Evolutionary conservation across 768 basidiomycete species (phyloP).

Genomic region (Podaxis pistillaris): DNA sequence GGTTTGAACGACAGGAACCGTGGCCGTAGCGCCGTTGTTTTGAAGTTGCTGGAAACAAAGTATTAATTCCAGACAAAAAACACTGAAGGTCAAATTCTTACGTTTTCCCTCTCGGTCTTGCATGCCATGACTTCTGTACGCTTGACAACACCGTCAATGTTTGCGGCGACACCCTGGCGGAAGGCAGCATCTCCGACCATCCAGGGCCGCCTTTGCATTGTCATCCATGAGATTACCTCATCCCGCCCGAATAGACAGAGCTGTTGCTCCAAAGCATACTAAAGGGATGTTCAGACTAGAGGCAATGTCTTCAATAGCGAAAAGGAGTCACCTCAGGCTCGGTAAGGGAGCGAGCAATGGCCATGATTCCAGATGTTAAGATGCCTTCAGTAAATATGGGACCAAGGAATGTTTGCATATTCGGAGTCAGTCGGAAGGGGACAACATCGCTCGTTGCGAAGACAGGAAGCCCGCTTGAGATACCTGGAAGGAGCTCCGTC

Average conservation of each 20-base stretch:
- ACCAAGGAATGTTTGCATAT: constrained; percentile 91
- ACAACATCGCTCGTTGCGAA: constrained; percentile 84
- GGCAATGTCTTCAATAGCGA: not conserved
- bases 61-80: not conserved
- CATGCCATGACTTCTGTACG: constrained; percentile 83
- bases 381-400: constrained; percentile 89
- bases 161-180: constrained; percentile 51
- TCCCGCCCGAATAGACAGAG: constrained; percentile 91
- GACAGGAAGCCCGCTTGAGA: constrained; percentile 47
- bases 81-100: constrained; percentile 25
- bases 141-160: constrained; percentile 71
- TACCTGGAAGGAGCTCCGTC: constrained; percentile 84
- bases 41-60: constrained; percentile 31
- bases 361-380: constrained; percentile 82
- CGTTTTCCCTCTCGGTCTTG: constrained; percentile 83
- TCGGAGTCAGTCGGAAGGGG: constrained; percentile 96
- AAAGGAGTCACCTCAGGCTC: constrained; percentile 74
- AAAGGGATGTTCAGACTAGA: constrained; percentile 5
- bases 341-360: constrained; percentile 86
- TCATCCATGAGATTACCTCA: constrained; percentile 81
- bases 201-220: constrained; percentile 54
- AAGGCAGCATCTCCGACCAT: constrained; percentile 53
- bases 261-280: constrained; percentile 93
- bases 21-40: constrained; percentile 28
- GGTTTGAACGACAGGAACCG: constrained; percentile 71